Base-by-base conservation (phyloP, 768 basidiomycete species). In the Polyporus arcularius region DNA sequence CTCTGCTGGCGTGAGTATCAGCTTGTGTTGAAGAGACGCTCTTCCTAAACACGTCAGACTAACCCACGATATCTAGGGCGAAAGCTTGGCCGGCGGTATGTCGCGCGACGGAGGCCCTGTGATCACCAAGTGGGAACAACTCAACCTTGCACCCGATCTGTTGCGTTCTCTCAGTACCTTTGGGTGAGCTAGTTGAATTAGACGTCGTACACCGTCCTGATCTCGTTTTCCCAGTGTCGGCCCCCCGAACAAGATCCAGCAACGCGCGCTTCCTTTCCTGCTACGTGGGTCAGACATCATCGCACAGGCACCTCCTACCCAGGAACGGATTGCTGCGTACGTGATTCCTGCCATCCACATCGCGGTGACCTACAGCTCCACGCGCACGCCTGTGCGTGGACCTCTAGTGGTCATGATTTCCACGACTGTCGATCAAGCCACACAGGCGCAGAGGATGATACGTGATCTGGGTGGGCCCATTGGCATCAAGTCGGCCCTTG, bases 181-280 rank as follows among this genome's bases (percentile, higher is more conserved):
- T 71, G 96, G 96, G 95, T 96, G 65, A 78, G 88, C 78, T 47
- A 58, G 56, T 46, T 39, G 18, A 14, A 21, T 31, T 42, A 45
- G 35, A 31, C 11, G 38, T 41, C 31, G 55, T 30, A 54, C 42
- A 61, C 58, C 46, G 43, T 50, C 49, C 47, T 59, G 45, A 53
- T 52, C 30, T 32, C 21, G 61, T 30, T 49, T 50, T 55, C 55
- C 55, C 58, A 96, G 95, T 43, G 89, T 98, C 63, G 96, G 96
- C 0, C 97, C 97, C 2, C 97, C 97, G 6, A 98, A 98, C 75
- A 99, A 99, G 80, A 97, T 99, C 65, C 97, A 98, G 75, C 94
- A 96, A 71, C 85, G 96, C 50, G 96, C 97, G 47, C 79, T 99
- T 52, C 97, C 97, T 7, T 98, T 98, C 78, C 85, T 99, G 60